phyloP scores from a whole-genome alignment of 148 eudicot genomes.

The Mesembryanthemum crystallinum region DNA sequence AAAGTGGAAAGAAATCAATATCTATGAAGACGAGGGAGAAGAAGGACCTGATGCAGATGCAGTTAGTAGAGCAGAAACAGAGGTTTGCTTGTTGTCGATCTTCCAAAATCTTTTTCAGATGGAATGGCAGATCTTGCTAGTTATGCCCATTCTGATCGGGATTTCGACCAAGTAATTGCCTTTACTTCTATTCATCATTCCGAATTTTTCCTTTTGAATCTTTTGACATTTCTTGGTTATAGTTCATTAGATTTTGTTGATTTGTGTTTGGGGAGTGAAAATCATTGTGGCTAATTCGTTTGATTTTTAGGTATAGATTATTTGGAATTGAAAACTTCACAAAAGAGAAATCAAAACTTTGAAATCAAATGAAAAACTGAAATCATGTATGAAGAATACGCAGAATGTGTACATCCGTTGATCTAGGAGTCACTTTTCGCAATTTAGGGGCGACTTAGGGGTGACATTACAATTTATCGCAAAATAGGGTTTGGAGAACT shows the following conservation, averaged over 20 bases:
- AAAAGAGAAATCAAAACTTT: too few species aligned
- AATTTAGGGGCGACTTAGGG: too few species aligned
- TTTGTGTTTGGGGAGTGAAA: neutral
- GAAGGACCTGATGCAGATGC: constrained; percentile 39
- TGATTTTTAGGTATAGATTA: too few species aligned
- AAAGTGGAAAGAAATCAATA: constrained; percentile 32
- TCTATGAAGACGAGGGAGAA: constrained; percentile 62
- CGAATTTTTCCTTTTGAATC: neutral
- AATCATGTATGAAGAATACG: too few species aligned
- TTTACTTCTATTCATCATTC: neutral
- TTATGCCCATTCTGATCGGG: constrained; percentile 72
- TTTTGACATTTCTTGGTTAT: neutral
- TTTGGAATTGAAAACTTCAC: too few species aligned
- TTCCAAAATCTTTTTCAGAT: constrained; percentile 54
- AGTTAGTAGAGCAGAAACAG: constrained; percentile 27
- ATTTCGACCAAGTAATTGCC: constrained; percentile 60
- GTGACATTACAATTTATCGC: too few species aligned
- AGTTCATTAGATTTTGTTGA: neutral
- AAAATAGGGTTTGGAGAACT: too few species aligned
- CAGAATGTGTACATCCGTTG: too few species aligned
- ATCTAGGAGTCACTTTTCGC: too few species aligned
- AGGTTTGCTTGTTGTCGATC: constrained; percentile 27
- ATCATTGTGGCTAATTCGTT: neutral
- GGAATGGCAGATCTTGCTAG: constrained; percentile 97
- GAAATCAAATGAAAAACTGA: too few species aligned